Base-by-base conservation (phyloP, 2,329 filamentous ascomycete genomes). In the Xylaria polymorpha region DNA sequence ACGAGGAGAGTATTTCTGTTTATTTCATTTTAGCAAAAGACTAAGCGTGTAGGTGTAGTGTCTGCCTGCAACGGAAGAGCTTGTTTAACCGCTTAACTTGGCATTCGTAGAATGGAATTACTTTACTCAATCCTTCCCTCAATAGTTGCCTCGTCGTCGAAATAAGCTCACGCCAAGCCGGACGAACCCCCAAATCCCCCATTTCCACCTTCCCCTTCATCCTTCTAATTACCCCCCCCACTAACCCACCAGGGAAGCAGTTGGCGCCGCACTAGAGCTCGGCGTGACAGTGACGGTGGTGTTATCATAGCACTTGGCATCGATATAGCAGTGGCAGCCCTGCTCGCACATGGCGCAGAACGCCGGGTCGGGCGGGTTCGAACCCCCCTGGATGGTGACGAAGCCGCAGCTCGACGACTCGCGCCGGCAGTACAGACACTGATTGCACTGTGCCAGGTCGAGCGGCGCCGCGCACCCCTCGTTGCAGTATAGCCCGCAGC, bases 341-440 rank as follows among this genome's bases (percentile, higher is more conserved):
- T 32, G 29, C 2, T 35, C n/a, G 59, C 74, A 75, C 46, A 64
- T 55, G 29, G 66, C 71, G 66, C 74, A 75, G 48, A 70, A 44
- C 9, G 66, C 67, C 43, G 64, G 56, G 69, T 74, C 73, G 22
- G 71, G 15, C 70, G 71, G 53, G 66, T 63, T 60, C 46, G 48
- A 69, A n/a, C 20, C 60, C 39, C 20, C 68, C 8, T 35, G 18
- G 55, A 71, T 61, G 10, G 22, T 20, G 44, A 60, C 58, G 56
- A 72, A 75, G 5, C 56, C 53, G 67, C 74, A 76, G 2, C 71
- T 66, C 20, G 70, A 72, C 61, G 73, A 75, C 69, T 76, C 74
- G 1, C 74, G 74, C 22, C 74, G 72, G 71, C 74, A 76, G 70
- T 75, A 76, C 15, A 75, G 69, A 43, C 74, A 75, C 44, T 66